Base-by-base conservation (phyloP, 805 yeast genomes). In the Barnettozyma vustinii region DNA sequence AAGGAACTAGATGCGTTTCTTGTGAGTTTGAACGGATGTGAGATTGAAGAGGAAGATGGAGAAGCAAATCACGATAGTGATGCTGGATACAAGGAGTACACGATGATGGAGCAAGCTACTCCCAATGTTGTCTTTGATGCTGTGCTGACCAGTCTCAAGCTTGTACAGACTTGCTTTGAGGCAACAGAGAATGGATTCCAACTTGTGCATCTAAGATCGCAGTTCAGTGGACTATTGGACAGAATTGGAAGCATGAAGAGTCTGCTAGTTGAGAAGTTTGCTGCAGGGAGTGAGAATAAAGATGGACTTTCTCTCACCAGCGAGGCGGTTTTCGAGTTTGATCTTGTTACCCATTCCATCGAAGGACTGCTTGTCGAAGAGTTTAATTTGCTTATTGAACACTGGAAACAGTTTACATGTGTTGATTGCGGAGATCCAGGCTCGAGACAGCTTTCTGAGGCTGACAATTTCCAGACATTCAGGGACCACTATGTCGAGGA, bases 31-130 rank as follows among this genome's bases (percentile, higher is more conserved):
- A 54, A 55, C 18, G 52, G 47, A 15, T 52, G 43, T 5, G 56
- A 51, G 26, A 56, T 49, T 3, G 51, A 43, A 20, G 54, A 45
- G 12, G 48, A 43, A 9, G 57, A 47, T 5, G 44, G 40, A 4
- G 54, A 40, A 15, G 47, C 45, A 8, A 50, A 42, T n/a, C 57
- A 51, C 19, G 44, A 44, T 9, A 55, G 42, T 13, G 51, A 48
- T 21, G 52, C 50, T 25, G 51, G 40, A n/a, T 56, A 44, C 16
- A 49, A 50, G 26, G 54, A 51, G 33, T 57, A 41, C 33, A 56
- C 55, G 27, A 50, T 52, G 44, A 49, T 47, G n/a, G 65, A 59
- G 36, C 64, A 61, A 47, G 48, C 59, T 5, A 59, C 59, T 1
- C 63, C 65, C 6, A 44, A 47, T 6, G 47, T 54, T 5, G 45